A percentile compares a stretch with the other conserved stretches of the same genome.
These are phyloP conservation scores for Elsinoe necatrix DNA, from an alignment of 2,329 filamentous ascomycete species.

Conservation along the genomic window DNA sequence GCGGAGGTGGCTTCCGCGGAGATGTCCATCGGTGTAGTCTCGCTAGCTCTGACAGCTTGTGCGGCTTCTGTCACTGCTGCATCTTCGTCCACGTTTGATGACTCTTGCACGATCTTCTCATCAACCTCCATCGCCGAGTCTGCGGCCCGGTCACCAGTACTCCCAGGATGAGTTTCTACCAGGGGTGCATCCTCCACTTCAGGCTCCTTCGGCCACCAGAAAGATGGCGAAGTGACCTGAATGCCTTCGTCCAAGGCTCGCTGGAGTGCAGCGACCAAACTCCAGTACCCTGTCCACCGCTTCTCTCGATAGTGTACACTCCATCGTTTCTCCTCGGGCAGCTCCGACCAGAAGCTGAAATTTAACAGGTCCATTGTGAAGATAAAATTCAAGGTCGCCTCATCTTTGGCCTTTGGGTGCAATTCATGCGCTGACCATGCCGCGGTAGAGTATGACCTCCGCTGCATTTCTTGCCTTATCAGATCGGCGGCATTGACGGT, in stretches of 20 bases:
- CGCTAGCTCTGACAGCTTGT: neutral
- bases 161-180: neutral
- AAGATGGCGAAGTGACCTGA: slow-evolving; percentile 79
- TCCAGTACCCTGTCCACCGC: slow-evolving; percentile 92
- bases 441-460: slow-evolving; percentile 71
- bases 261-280: slow-evolving; percentile 77
- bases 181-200: neutral
- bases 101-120: neutral
- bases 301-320: slow-evolving; percentile 71
- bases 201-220: slow-evolving; percentile 74
- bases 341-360: slow-evolving; percentile 87
- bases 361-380: slow-evolving; percentile 97
- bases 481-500: slow-evolving; percentile 73
- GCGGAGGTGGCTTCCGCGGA: neutral
- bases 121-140: neutral
- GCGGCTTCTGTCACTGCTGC: neutral
- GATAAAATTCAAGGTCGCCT: slow-evolving; percentile 70
- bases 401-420: slow-evolving; percentile 76
- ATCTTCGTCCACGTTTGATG: neutral
- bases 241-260: slow-evolving; percentile 85
- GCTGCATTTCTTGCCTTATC: slow-evolving; percentile 75
- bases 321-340: slow-evolving; percentile 62
- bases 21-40: neutral
- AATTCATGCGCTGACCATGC: slow-evolving; percentile 84
- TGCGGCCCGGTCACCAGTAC: neutral